Conservation (phyloP, 1,139 yeast genomes). For the Candida sp. region DNA sequence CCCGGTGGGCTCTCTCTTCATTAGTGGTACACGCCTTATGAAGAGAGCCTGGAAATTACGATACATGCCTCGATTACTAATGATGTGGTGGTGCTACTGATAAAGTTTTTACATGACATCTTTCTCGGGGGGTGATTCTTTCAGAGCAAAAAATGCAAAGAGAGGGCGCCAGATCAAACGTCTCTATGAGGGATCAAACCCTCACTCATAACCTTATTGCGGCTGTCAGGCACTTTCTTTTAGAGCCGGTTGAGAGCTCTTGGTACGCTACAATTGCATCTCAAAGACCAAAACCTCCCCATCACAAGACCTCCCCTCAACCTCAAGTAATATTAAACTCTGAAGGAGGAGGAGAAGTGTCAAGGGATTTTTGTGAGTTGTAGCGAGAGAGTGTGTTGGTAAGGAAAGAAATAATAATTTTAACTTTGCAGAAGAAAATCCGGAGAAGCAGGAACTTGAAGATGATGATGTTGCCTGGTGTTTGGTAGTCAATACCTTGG, state of each 20-base stretch:
- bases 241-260: background rate
- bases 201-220: background rate
- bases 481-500: background rate
- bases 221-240: background rate
- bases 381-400: too few species aligned
- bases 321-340: too few species aligned
- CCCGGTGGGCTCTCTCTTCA: too few species aligned
- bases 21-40: too few species aligned
- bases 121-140: too few species aligned
- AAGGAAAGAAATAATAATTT: background rate
- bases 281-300: too few species aligned
- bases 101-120: background rate
- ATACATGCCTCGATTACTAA: constrained; percentile 24
- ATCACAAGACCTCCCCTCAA: too few species aligned
- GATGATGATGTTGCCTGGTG: background rate
- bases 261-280: too few species aligned
- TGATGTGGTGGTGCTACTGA: constrained; percentile 48
- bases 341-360: background rate
- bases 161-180: too few species aligned
- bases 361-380: background rate
- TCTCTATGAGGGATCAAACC: too few species aligned
- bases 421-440: background rate
- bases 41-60: too few species aligned
- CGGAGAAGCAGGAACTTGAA: background rate
- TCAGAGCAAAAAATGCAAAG: too few species aligned